A percentile compares a stretch with the other conserved stretches of the same genome.
Evolutionary conservation across 2,329 filamentous ascomycete species (phyloP).

Genomic region (Aspergillus sp.): DNA sequence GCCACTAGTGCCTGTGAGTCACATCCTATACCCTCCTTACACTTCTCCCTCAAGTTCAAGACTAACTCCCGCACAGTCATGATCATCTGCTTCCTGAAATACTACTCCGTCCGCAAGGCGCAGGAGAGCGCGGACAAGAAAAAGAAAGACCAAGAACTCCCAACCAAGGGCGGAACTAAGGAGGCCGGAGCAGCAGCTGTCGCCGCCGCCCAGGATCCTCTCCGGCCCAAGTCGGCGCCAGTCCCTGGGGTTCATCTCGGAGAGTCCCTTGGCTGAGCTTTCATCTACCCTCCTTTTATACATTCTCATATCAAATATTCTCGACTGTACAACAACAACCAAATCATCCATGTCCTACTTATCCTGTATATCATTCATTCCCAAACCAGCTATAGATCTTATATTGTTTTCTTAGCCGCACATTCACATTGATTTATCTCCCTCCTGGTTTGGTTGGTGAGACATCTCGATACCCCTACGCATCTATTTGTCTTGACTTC

Average conservation of each 20-base stretch:
- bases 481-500: no score
- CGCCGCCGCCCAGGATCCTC: not conserved
- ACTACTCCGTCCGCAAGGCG: constrained; percentile 44
- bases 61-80: constrained; percentile 42
- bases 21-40: not conserved
- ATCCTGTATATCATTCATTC: not conserved
- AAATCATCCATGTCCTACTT: not conserved
- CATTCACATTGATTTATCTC: not conserved
- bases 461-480: not conserved
- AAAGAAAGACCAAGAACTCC: constrained; percentile 36
- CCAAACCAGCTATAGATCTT: not conserved
- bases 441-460: not conserved
- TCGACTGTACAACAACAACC: constrained; percentile 2
- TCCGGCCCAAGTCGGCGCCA: constrained; percentile 3
- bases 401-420: not conserved
- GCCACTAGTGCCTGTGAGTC: constrained; percentile 52
- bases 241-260: constrained; percentile 28
- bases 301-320: not conserved
- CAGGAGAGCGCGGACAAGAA: constrained; percentile 34
- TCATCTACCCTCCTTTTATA: not conserved
- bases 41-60: not conserved
- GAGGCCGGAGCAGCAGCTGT: constrained; percentile 23
- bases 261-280: constrained; percentile 34
- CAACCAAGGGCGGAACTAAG: constrained; percentile 30
- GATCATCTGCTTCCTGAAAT: constrained; percentile 51